Percentiles rank a stretch among this genome's conserved stretches.
These are phyloP conservation scores for Fraxinus dipetala DNA, from an alignment of 305 asterid genomes.

Conservation along the genomic window DNA sequence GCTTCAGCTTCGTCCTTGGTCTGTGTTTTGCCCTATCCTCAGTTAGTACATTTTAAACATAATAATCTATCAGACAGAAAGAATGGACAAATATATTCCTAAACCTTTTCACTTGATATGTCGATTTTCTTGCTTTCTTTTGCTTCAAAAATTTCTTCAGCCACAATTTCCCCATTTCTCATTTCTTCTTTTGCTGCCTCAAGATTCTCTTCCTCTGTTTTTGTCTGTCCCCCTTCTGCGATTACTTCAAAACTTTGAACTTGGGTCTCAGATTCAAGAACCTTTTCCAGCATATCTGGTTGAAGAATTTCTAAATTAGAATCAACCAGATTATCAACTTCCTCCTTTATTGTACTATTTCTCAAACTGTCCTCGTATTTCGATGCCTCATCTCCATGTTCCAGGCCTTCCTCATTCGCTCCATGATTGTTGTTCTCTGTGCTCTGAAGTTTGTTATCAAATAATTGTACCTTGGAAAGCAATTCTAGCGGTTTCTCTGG, in stretches of 20 bases:
- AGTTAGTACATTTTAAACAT: constrained; percentile 20
- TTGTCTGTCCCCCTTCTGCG: constrained; percentile 27
- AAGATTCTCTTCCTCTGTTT: constrained; percentile 24
- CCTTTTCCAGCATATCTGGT: constrained; percentile 10
- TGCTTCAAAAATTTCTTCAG: constrained; percentile 22
- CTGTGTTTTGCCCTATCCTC: constrained; percentile 27
- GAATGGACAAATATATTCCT: constrained; percentile 16
- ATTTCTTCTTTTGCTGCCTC: constrained; percentile 27
- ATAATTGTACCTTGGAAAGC: neutral
- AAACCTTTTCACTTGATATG: constrained; percentile 36
- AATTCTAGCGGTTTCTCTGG: neutral
- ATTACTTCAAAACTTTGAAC: constrained; percentile 22
- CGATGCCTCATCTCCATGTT: constrained; percentile 11
- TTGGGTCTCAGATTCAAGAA: constrained; percentile 30
- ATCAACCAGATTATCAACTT: neutral
- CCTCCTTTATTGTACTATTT: constrained; percentile 7
- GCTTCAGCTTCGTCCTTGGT: constrained; percentile 31
- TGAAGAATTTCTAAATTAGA: constrained; percentile 8
- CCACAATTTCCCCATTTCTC: constrained; percentile 16
- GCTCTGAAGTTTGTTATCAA: neutral
- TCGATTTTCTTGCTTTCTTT: constrained; percentile 21
- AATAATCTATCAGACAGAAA: neutral
- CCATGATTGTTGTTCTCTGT: neutral
- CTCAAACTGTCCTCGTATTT: neutral
- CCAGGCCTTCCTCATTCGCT: constrained; percentile 1